phyloP scores from a whole-genome alignment of 495 filamentous ascomycete species.

The Xylona heveae region DNA sequence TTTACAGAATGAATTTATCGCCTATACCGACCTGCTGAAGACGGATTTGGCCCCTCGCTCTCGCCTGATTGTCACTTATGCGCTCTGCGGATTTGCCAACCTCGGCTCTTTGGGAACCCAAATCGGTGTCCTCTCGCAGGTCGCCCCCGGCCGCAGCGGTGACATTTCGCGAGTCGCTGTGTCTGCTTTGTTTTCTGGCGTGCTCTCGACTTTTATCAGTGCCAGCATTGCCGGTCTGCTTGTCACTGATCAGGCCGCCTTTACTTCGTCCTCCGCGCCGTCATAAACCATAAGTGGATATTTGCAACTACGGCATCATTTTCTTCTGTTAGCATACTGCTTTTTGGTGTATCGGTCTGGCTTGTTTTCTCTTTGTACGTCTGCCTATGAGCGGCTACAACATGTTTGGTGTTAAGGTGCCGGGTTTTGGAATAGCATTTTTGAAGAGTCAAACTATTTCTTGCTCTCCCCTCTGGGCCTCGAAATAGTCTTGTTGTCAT shows the following conservation, averaged over 20 bases:
- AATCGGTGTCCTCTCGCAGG: conserved; percentile 65
- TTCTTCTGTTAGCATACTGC: too few relatives aligned
- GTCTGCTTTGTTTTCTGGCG: conserved; percentile 56
- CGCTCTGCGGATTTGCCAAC: conserved; percentile 46
- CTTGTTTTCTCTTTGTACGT: too few relatives aligned
- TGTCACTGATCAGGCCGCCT: conserved; percentile 29
- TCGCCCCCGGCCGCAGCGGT: conserved; percentile 48
- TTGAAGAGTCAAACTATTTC: too few relatives aligned
- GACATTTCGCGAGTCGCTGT: conserved; percentile 59
- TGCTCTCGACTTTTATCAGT: conserved; percentile 58
- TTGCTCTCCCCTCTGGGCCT: too few relatives aligned
- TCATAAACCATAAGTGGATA: too few relatives aligned
- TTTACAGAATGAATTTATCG: conserved; percentile 40
- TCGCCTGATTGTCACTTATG: conserved; percentile 49
- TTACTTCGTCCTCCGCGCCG: too few relatives aligned
- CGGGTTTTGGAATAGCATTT: too few relatives aligned
- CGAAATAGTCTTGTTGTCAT: too few relatives aligned
- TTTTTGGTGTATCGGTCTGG: too few relatives aligned
- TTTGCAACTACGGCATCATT: too few relatives aligned
- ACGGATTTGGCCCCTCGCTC: conserved; percentile 40
- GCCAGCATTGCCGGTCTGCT: conserved; percentile 63
- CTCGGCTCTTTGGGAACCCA: conserved; percentile 67
- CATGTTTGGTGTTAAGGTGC: too few relatives aligned
- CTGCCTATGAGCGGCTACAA: too few relatives aligned
- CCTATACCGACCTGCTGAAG: conserved; percentile 29